Percentiles rank a stretch among this genome's conserved stretches.
These are phyloP conservation scores for Ogataea methylovora DNA, from an alignment of 805 yeast genomes.

Conservation along the genomic window DNA sequence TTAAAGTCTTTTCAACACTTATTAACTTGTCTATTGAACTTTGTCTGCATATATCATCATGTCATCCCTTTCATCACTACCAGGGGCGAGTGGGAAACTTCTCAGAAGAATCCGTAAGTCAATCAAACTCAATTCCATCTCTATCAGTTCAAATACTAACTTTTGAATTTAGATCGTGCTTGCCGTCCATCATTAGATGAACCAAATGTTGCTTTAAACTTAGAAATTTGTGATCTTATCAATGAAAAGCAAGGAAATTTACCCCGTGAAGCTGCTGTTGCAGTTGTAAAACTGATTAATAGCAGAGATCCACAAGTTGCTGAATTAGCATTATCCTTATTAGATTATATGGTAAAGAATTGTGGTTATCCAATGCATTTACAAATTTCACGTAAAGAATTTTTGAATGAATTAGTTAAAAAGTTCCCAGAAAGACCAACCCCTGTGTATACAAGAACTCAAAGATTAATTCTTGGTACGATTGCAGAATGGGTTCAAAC, in stretches of 20 bases:
- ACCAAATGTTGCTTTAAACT: conserved; percentile 81
- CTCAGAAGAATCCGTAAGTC: conserved; percentile 29
- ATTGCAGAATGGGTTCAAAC: conserved; percentile 98
- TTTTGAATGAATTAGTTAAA: conserved; percentile 85
- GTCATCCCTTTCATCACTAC: conserved; percentile 24
- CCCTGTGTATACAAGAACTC: conserved; percentile 71
- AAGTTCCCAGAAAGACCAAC: conserved; percentile 95
- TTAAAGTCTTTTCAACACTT: too few relatives aligned
- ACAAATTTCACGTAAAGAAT: conserved; percentile 92
- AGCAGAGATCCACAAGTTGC: conserved; percentile 79
- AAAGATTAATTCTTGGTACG: conserved; percentile 76
- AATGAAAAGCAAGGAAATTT: conserved; percentile 87
- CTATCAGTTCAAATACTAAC: too few relatives aligned
- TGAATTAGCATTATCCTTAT: conserved; percentile 60
- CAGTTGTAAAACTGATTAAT: conserved; percentile 76
- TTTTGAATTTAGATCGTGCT: too few relatives aligned
- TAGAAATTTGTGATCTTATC: conserved; percentile 89
- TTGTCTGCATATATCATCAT: conserved; percentile 10
- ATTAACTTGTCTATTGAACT: too few relatives aligned
- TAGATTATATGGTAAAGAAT: conserved; percentile 91
- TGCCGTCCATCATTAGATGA: conserved; percentile 76
- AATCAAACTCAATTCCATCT: neutral
- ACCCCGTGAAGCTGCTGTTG: conserved; percentile 88
- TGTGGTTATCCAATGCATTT: conserved; percentile 97
- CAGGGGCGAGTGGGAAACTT: conserved; percentile 29